Conservation (phyloP, 495 filamentous ascomycete genomes). For the Penicillium psychrofluorescens region DNA sequence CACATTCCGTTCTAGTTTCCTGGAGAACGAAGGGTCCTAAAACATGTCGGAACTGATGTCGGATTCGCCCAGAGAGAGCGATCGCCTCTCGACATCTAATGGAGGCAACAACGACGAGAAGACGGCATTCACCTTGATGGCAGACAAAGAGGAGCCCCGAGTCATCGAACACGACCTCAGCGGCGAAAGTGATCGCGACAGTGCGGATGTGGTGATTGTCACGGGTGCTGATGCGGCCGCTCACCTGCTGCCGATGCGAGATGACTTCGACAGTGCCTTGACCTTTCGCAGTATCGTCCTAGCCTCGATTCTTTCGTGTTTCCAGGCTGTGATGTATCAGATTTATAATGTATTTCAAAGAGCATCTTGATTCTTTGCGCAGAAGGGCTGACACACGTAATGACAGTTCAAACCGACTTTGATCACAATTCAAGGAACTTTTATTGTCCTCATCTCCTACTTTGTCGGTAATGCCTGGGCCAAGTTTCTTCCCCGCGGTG, state of each 20-base stretch:
- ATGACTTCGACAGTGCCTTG: conserved; percentile 36
- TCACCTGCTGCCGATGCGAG: conserved; percentile 35
- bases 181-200: conserved; percentile 4
- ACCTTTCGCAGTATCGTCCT: conserved; percentile 41
- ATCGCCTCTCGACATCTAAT: too few species aligned
- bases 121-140: too few species aligned
- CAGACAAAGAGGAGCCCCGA: not conserved
- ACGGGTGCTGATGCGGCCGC: conserved; percentile 21
- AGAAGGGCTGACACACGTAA: not conserved
- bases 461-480: conserved; percentile 35
- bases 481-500: conserved; percentile 31
- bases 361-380: not conserved
- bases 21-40: too few species aligned
- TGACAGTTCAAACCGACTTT: conserved; percentile 23
- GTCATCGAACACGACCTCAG: not conserved
- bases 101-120: too few species aligned
- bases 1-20: too few species aligned
- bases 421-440: conserved; percentile 23
- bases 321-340: conserved; percentile 43
- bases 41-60: too few species aligned
- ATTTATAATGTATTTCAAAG: conserved; percentile 29
- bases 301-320: conserved; percentile 33
- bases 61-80: too few species aligned
- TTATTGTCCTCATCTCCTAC: conserved; percentile 36
- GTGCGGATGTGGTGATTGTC: conserved; percentile 17